These are phyloP conservation scores for Ogataea nonfermentans DNA, from an alignment of 805 yeast species.

Conservation along the genomic window DNA sequence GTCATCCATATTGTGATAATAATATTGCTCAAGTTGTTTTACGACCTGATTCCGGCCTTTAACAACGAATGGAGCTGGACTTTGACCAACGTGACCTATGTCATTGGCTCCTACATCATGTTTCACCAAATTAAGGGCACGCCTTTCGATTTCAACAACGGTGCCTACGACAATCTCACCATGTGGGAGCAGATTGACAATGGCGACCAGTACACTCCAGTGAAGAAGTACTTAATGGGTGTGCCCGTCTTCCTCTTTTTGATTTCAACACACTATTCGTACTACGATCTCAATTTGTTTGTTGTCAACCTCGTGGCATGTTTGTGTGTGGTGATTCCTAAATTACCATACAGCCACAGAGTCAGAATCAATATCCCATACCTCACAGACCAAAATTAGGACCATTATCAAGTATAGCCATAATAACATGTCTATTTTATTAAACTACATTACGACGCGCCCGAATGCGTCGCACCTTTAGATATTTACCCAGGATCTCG, in stretches of 20 bases:
- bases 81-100: slow-evolving; percentile 84
- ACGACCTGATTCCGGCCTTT: slow-evolving; percentile 76
- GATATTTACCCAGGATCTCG: slow-evolving; percentile 18
- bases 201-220: slow-evolving; percentile 96
- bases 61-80: slow-evolving; percentile 91
- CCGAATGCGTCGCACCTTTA: slow-evolving; percentile 22
- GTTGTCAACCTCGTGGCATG: slow-evolving; percentile 78
- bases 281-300: slow-evolving; percentile 77
- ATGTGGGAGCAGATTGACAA: slow-evolving; percentile 96
- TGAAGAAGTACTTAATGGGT: slow-evolving; percentile 85
- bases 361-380: slow-evolving; percentile 63
- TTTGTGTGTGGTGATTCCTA: slow-evolving; percentile 85
- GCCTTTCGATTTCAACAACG: slow-evolving; percentile 94
- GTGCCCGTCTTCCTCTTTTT: slow-evolving; percentile 91
- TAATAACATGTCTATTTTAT: slow-evolving; percentile 2
- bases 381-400: slow-evolving; percentile 35
- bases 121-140: slow-evolving; percentile 96
- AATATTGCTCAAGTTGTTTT: slow-evolving; percentile 67
- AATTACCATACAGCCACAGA: slow-evolving; percentile 79
- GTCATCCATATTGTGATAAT: slow-evolving; percentile 84
- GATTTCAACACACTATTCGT: slow-evolving; percentile 85
- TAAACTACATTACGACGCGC: background rate
- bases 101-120: slow-evolving; percentile 91
- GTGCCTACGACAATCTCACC: slow-evolving; percentile 92
- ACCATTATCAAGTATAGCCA: slow-evolving; percentile 26